Evolutionary conservation across 75 land plant genomes (phyloP).

Genomic region (Selaginella moellendorffii): DNA sequence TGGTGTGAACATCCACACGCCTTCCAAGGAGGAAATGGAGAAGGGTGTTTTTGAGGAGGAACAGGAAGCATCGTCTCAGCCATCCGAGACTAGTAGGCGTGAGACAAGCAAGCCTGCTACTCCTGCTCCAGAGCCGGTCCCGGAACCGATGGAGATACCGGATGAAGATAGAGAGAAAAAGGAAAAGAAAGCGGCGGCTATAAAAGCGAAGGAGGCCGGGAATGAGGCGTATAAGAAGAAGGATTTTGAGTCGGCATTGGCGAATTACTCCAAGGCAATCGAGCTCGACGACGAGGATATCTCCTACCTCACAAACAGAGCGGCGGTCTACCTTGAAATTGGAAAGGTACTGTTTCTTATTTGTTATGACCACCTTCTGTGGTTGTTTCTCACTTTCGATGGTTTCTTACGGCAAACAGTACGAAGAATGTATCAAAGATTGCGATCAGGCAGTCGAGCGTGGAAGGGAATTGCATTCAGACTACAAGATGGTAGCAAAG

Average conservation of each 20-base stretch:
- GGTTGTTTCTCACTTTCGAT: too few relatives aligned
- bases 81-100: conserved; percentile 1
- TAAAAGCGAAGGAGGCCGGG: conserved; percentile 87
- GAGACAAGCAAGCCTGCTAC: conserved; percentile 9
- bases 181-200: conserved; percentile 48
- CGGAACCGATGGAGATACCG: conserved; percentile 64
- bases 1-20: conserved; percentile 43
- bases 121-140: conserved; percentile 33
- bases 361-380: not conserved
- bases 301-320: conserved; percentile 83
- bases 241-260: conserved; percentile 69
- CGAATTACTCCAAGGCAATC: conserved; percentile 56
- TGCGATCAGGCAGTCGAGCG: conserved; percentile 94
- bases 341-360: conserved; percentile 40
- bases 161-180: conserved; percentile 54
- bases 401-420: too few relatives aligned
- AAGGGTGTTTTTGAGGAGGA: conserved; percentile 18
- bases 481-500: conserved; percentile 81
- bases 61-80: conserved; percentile 10
- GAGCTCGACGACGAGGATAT: conserved; percentile 94
- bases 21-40: conserved; percentile 30
- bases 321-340: conserved; percentile 93
- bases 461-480: conserved; percentile 74
- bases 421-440: conserved; percentile 76
- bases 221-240: conserved; percentile 97